Conservation (phyloP, 2,329 filamentous ascomycete species). For the Didymella pomorum region DNA sequence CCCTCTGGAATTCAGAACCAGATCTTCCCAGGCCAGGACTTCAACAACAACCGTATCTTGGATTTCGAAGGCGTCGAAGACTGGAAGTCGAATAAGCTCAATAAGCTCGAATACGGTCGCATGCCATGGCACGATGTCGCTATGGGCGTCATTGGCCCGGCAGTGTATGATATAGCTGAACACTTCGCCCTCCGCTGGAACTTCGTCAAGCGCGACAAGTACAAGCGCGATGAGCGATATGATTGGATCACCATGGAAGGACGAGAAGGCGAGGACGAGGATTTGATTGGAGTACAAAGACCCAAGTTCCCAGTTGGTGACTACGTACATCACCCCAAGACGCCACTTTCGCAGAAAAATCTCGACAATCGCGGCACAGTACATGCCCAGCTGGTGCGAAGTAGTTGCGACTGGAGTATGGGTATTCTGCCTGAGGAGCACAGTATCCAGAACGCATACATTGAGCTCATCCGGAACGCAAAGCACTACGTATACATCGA, state of each 20-base stretch:
- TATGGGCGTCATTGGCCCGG: slow-evolving; percentile 89
- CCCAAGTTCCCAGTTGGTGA: slow-evolving; percentile 89
- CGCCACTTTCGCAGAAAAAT: slow-evolving; percentile 72
- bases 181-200: slow-evolving; percentile 97
- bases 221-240: slow-evolving; percentile 84
- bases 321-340: slow-evolving; percentile 81
- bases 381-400: slow-evolving; percentile 85
- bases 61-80: slow-evolving; percentile 91
- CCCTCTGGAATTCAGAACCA: slow-evolving; percentile 82
- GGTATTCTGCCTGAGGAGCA: slow-evolving; percentile 81
- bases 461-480: slow-evolving; percentile 83
- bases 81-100: slow-evolving; percentile 92
- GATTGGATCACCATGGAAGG: slow-evolving; percentile 87
- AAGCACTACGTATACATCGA: slow-evolving; percentile 97
- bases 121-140: slow-evolving; percentile 99
- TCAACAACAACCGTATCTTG: slow-evolving; percentile 97
- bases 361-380: slow-evolving; percentile 71
- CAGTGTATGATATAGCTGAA: slow-evolving; percentile 92
- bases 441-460: slow-evolving; percentile 87
- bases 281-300: slow-evolving; percentile 85
- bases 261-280: slow-evolving; percentile 78
- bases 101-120: slow-evolving; percentile 87
- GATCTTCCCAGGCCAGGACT: slow-evolving; percentile 94
- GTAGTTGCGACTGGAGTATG: slow-evolving; percentile 91
- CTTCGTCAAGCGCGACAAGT: slow-evolving; percentile 96